Evolutionary conservation across 108 stramenopile species (phyloP), one percentile per base, ranked within the genome.

Genomic region (Fragilariopsis cylindrus): DNA sequence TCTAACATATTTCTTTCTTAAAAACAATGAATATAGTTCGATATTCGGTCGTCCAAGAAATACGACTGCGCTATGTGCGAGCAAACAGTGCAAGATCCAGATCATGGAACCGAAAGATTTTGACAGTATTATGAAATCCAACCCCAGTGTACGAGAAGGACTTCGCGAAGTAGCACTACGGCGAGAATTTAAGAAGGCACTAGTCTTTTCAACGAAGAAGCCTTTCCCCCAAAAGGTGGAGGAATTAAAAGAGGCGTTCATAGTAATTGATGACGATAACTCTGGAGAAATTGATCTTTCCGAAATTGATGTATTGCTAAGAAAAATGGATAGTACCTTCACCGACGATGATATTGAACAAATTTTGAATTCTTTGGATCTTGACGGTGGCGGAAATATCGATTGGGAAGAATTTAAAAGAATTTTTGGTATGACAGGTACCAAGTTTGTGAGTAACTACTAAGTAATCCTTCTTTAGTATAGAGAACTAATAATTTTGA

Each of bases 121-220:
- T 68, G 60, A 82, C 15, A 72, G 63, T 4, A 54, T 91, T 13
- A 78, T 85, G 73, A 82, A 82, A 13, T 74, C 75, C n/a, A 73
- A 63, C 3, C 81, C 88, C 7, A 64, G 57, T 19, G 65, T 91
- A 45, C 84, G 88, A 49, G 88, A 90, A 47, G 78, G 83, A 2
- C 70, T 95, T n/a, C 66, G 72, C 13, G 92, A 92, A 43, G 81
- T 92, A 69, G 81, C 77, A 60, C 78, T 84, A 57, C 82, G 91
- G 41, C 81, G 92, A 7, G 90, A 95, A 52, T 92, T 95, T 40
- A 85, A 92, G 72, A 95, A 93, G 76, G 94, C 94, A 7, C 43
- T 95, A 2, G 90, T 89, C 1, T 68, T 78, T 30, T 74, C 76
- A 49, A 77, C 84, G 16, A 79, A 85, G 9, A 83, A 85, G 67